Base-by-base conservation (phyloP, 2,329 filamentous ascomycete species). In the Pseudogymnoascus sp. region DNA sequence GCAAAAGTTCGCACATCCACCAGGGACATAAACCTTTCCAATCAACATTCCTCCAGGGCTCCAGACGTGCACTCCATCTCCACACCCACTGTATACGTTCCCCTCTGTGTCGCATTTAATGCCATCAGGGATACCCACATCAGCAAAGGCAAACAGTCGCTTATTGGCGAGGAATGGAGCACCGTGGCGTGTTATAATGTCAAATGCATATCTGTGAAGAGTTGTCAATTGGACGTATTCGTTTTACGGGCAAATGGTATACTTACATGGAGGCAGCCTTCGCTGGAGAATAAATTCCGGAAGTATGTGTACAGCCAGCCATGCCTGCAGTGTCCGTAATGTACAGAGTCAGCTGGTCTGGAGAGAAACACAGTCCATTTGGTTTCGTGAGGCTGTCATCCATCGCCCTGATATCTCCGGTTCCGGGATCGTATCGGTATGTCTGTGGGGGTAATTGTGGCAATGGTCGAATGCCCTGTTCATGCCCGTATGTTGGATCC, bases 281-380 rank as follows among this genome's bases (percentile, higher is more conserved):
- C n/a, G 12, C 49, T 2, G 61, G 52, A 61, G 69, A 63, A 21
- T 40, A 38, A 31, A n/a, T 62, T 3, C 65, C 66, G 2, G 18
- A 1, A 4, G 5, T 14, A 23, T 45, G 41, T 23, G 41, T 23
- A 61, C 68, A 65, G 2, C 68, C 67, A 38, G 64, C 59, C n/a
- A 74, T 75, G 6, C 73, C 73, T n/a, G 77, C 75, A 1, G 84
- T 85, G 67, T 87, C 84, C 7, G 82, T 80, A 3, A 87, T 73
- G 63, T 87, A 87, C 1, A 80, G 74, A 21, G 78, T 74, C 6
- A 71, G 70, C 18, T 83, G 81, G 63, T 81, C 78, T 0, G 82
- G 83, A 0, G 80, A 82, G 68, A 87, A 86, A 1, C 77, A 78
- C 41, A 87, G 71, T 6, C 84, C 84, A 65, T 87, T 87, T 0